A percentile compares a stretch with the other conserved stretches of the same genome.
Conservation (phyloP, 208 protist species). For the Trypanosoma brucei region DNA sequence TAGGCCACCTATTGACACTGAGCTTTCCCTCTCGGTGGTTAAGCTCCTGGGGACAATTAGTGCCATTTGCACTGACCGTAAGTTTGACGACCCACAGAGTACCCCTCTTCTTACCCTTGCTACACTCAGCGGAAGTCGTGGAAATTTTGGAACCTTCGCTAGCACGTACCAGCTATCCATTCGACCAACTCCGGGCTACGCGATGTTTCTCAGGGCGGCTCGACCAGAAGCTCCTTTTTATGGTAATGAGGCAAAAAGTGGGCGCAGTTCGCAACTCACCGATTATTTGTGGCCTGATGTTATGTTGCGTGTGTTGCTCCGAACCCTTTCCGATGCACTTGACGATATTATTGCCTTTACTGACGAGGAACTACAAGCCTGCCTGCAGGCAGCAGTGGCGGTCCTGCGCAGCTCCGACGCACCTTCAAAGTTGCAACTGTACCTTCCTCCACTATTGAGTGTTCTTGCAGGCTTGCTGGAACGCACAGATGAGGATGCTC, state of each 20-base stretch:
- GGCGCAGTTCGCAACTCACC: slow-evolving; percentile 17
- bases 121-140: not conserved
- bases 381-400: slow-evolving; percentile 50
- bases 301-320: slow-evolving; percentile 56
- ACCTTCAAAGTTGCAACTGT: slow-evolving; percentile 38
- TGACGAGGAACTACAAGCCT: slow-evolving; percentile 59
- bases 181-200: not conserved
- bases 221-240: not conserved
- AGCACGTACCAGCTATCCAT: not conserved
- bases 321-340: slow-evolving; percentile 48
- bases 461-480: slow-evolving; percentile 29
- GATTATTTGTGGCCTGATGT: slow-evolving; percentile 57
- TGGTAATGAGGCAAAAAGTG: not conserved
- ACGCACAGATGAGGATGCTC: slow-evolving; percentile 11
- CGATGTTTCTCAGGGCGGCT: not conserved
- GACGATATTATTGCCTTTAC: slow-evolving; percentile 57
- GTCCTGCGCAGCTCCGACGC: slow-evolving; percentile 52
- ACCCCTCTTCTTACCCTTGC: slow-evolving; percentile 2
- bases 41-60: slow-evolving; percentile 76
- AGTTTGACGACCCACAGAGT: slow-evolving; percentile 17
- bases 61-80: slow-evolving; percentile 49
- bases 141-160: not conserved
- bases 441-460: slow-evolving; percentile 59
- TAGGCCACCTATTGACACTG: slow-evolving; percentile 60
- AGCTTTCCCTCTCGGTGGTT: slow-evolving; percentile 64